Base-by-base conservation (phyloP, 352 stramenopile genomes). In the Pythium chondricola region DNA sequence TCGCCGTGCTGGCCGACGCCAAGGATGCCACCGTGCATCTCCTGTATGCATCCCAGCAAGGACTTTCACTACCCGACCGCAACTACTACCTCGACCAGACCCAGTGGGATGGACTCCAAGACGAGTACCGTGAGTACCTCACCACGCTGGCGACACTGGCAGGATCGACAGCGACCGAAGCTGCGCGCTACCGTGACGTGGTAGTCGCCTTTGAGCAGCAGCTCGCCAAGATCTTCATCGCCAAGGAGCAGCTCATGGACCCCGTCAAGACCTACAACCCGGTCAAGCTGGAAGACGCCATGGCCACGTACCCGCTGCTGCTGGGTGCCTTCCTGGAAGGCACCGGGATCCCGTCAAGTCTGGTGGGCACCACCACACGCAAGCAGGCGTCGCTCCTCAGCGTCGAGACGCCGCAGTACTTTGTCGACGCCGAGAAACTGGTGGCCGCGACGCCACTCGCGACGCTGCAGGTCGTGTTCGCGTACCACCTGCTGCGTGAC, bases 21-120 rank as follows among this genome's bases (percentile, higher is more conserved):
- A 84, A 84, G 43, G 80, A 97, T 42, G 81, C 75, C 8, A 84
- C 86, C 13, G 74, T 74, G 35, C 90, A 92, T 42, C 72, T 87
- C 17, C 53, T 88, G 17, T 89, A 97, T 52, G 63, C 93, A 5
- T 82, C 66, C 14, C 89, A 97, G 54, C 71, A 37, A 2, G 79
- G 91, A 1, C 67, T 98, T n/a, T 80, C 75, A 29, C 61, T 98
- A 10, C 90, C 90, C 0, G 86, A 96, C 57, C 74, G 69, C 3
- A 65, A 95, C 58, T 98, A 98, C 52, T 98, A 98, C 59, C 72
- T 97, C 40, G 85, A 98, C 52, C 56, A 73, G 2, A 69, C 65
- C 17, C 71, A 94, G 41, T 96, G 95, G 50, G 57, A 81, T 25
- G 67, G 81, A 8, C 61, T 96, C 18, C 68, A 71, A 10, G 58